Evolutionary conservation across 129 eudicot genomes (phyloP).

Genomic region (Chrysanthemum makinoi): DNA sequence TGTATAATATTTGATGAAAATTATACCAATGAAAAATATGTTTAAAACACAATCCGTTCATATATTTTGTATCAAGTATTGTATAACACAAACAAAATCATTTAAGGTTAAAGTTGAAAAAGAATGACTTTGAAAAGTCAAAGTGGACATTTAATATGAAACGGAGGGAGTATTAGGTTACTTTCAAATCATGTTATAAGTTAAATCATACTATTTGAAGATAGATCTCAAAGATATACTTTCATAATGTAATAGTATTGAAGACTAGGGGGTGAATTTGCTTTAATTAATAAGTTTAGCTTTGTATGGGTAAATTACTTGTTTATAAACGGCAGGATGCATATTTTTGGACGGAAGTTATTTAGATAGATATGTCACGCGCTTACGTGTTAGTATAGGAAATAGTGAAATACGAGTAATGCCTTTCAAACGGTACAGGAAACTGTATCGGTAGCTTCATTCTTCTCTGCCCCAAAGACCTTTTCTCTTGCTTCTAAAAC

Average conservation of each 20-base stretch:
- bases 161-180: no score
- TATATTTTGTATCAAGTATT: no score
- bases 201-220: no score
- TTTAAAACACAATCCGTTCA: no score
- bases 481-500: slow-evolving; percentile 17
- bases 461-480: slow-evolving; percentile 22
- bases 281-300: background rate
- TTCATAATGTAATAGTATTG: background rate
- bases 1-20: no score
- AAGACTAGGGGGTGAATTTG: slow-evolving; percentile 1
- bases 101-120: no score
- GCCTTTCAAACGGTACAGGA: slow-evolving; percentile 22
- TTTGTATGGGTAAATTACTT: background rate
- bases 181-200: no score
- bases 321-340: background rate
- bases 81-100: no score
- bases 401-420: background rate
- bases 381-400: slow-evolving; percentile 21
- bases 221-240: no score
- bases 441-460: slow-evolving; percentile 19
- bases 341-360: slow-evolving; percentile 3
- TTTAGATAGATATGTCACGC: slow-evolving; percentile 21
- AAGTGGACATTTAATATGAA: no score
- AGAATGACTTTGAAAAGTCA: no score
- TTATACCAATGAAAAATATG: no score